Percentiles rank a stretch among this genome's conserved stretches.
These are phyloP conservation scores for Herpetospermum pedunculosum DNA, from an alignment of 306 rosid genomes.

Conservation along the genomic window DNA sequence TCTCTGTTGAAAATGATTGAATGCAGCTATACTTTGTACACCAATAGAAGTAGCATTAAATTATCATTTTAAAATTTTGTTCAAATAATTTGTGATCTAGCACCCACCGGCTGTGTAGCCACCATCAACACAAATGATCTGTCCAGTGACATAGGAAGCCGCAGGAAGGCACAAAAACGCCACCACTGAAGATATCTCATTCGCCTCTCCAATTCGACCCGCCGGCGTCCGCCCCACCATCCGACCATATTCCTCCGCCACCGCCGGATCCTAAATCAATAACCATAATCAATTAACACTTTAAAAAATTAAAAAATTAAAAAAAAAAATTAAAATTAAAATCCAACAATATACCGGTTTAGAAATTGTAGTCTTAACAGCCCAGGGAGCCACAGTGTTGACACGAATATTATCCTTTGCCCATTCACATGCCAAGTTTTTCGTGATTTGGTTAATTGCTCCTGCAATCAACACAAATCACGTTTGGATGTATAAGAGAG, in stretches of 20 bases:
- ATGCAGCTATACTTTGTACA: too few species aligned
- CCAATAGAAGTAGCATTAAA: too few species aligned
- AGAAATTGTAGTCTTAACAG: constrained; percentile 10
- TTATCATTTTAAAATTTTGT: too few species aligned
- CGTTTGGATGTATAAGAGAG: too few species aligned
- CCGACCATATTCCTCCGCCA: background rate
- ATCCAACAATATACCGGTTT: too few species aligned
- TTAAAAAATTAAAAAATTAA: too few species aligned
- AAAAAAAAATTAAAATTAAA: too few species aligned
- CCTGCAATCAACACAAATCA: constrained; percentile 18
- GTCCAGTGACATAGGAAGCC: constrained; percentile 46
- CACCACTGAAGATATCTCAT: constrained; percentile 37
- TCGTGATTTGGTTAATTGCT: constrained; percentile 45
- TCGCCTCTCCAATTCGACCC: constrained; percentile 25
- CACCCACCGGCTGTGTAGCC: constrained; percentile 21
- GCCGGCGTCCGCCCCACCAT: constrained; percentile 10
- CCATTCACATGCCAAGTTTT: constrained; percentile 59
- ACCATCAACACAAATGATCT: constrained; percentile 37
- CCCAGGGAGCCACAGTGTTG: constrained; percentile 49
- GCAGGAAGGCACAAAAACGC: constrained; percentile 62
- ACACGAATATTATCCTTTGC: constrained; percentile 52
- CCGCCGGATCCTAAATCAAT: background rate
- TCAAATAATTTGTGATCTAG: too few species aligned
- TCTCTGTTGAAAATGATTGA: too few species aligned
- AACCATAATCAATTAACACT: background rate